Evolutionary conservation across 331 rosid species (phyloP).

Genomic region (Dryas integrifolia): DNA sequence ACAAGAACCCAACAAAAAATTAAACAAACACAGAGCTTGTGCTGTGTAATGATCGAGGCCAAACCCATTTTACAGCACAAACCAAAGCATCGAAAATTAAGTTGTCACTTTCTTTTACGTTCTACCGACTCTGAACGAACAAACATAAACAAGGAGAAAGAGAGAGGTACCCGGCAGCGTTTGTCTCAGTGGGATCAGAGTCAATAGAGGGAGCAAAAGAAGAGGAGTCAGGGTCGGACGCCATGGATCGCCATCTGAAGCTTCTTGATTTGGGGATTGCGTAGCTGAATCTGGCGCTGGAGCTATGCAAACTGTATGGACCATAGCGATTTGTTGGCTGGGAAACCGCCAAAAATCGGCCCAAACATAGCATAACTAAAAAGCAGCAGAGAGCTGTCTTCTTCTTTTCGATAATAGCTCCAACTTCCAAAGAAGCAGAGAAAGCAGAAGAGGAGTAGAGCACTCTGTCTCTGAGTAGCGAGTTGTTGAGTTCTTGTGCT

Average conservation of each 20-base stretch:
- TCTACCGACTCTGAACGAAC: not conserved
- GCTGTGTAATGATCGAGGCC: no score
- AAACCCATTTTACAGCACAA: no score
- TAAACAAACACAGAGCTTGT: no score
- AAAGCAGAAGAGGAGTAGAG: not conserved
- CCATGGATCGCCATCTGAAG: conserved; percentile 51
- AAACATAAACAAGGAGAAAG: not conserved
- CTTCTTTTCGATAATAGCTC: not conserved
- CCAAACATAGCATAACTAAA: conserved; percentile 46
- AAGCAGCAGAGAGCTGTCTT: not conserved
- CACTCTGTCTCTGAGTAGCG: not conserved
- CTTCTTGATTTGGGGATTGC: conserved; percentile 14
- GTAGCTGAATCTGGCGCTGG: conserved; percentile 29
- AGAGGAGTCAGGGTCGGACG: conserved; percentile 57
- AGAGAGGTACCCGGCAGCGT: conserved; percentile 50
- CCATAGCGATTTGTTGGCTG: conserved; percentile 29
- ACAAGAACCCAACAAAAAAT: no score
- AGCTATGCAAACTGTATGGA: conserved; percentile 17
- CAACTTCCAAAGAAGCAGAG: not conserved
- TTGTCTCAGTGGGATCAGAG: conserved; percentile 53
- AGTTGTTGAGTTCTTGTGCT: not conserved
- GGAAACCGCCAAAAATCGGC: conserved; percentile 40
- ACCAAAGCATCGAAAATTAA: no score
- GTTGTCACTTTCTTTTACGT: no score
- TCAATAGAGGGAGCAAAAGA: conserved; percentile 65